Evolutionary conservation across 495 filamentous ascomycete genomes (phyloP).

Genomic region (Aspergillus egyptiacus): DNA sequence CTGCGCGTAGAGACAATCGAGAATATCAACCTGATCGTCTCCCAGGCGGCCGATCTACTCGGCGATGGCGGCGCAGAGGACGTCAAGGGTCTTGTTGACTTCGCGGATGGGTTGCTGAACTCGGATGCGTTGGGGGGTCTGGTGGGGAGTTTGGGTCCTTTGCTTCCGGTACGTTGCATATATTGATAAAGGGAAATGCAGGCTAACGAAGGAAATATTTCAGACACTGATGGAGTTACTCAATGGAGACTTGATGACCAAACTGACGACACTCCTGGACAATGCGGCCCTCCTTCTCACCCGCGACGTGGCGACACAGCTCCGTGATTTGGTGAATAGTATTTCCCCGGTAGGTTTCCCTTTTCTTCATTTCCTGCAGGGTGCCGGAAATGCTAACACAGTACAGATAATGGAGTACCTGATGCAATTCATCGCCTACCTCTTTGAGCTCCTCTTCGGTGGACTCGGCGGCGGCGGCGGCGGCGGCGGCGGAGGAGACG

Average conservation of each 20-base stretch:
- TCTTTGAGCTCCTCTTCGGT: not conserved
- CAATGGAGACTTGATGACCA: not conserved
- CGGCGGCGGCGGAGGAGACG: not conserved
- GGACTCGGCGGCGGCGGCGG: not conserved
- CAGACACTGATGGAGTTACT: not conserved
- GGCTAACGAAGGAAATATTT: not conserved
- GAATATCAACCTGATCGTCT: conserved; percentile 1
- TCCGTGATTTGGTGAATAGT: conserved; percentile 1
- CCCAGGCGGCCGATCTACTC: not conserved
- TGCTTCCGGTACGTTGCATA: not conserved
- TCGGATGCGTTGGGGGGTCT: not conserved
- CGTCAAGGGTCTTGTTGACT: not conserved
- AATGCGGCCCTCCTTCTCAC: conserved; percentile 5
- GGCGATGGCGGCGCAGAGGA: not conserved
- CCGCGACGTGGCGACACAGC: not conserved
- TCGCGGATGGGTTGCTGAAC: not conserved
- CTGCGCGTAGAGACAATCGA: not conserved
- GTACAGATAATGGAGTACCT: not conserved
- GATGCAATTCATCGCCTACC: not conserved
- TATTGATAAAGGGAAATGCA: not conserved
- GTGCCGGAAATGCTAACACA: too few species aligned
- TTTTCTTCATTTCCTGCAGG: too few species aligned
- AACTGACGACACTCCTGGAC: not conserved
- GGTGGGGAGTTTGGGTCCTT: not conserved
- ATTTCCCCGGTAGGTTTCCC: not conserved